These are phyloP conservation scores for Gentiana dahurica DNA, from an alignment of 257 asterid genomes.

Conservation along the genomic window DNA sequence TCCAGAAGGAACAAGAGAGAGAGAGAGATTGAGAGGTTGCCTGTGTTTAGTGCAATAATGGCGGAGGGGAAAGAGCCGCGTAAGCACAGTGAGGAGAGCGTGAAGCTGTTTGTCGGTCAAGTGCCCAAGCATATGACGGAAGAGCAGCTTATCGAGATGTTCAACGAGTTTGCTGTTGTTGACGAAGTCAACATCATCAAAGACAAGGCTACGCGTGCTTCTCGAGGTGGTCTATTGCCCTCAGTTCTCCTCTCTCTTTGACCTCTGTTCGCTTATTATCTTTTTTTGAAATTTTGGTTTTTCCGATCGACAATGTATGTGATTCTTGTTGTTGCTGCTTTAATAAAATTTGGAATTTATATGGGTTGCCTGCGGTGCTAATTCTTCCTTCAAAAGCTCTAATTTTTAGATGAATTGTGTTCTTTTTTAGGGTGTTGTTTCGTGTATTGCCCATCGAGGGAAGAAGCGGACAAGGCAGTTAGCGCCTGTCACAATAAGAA, in stretches of 20 bases:
- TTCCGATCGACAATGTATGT: constrained; percentile 41
- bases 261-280: too few relatives aligned
- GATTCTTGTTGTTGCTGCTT: constrained; percentile 16
- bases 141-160: constrained; percentile 56
- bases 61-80: constrained; percentile 74
- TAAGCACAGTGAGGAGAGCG: constrained; percentile 54
- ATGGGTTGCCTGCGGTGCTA: background rate
- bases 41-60: constrained; percentile 41
- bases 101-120: constrained; percentile 96
- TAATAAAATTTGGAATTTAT: too few relatives aligned
- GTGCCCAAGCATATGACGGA: constrained; percentile 91
- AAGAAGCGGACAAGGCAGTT: too few relatives aligned
- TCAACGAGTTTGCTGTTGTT: constrained; percentile 57
- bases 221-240: constrained; percentile 57
- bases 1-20: constrained; percentile 1
- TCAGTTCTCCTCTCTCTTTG: too few relatives aligned
- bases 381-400: constrained; percentile 27
- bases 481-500: too few relatives aligned
- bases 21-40: constrained; percentile 12
- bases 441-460: constrained; percentile 75
- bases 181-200: constrained; percentile 89
- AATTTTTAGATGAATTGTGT: constrained; percentile 17
- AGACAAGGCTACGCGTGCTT: constrained; percentile 79
- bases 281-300: too few relatives aligned
- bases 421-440: constrained; percentile 76